These are phyloP conservation scores for Fusarium sp. DNA, from an alignment of 2,329 filamentous ascomycete genomes.

Conservation along the genomic window DNA sequence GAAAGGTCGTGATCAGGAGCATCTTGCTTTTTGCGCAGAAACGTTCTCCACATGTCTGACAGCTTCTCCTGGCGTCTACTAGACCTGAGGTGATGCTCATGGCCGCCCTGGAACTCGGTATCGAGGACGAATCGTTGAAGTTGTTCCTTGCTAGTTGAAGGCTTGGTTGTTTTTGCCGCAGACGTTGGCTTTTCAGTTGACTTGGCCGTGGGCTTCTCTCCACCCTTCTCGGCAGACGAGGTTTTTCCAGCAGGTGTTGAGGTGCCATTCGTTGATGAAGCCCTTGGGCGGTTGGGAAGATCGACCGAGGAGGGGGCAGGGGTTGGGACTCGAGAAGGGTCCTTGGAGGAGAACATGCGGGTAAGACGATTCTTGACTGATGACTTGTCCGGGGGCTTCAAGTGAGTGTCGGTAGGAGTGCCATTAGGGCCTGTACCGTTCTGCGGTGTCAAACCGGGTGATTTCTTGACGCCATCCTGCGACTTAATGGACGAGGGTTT, in stretches of 20 bases:
- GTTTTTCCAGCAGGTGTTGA: slow-evolving; percentile 55
- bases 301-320: slow-evolving; percentile 50
- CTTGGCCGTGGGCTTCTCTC: slow-evolving; percentile 35
- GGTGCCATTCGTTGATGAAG: slow-evolving; percentile 47
- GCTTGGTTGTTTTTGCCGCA: slow-evolving; percentile 44
- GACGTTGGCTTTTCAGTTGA: slow-evolving; percentile 42
- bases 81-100: slow-evolving; percentile 88
- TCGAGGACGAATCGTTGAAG: slow-evolving; percentile 61
- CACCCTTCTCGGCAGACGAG: slow-evolving; percentile 53
- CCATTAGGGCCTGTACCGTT: slow-evolving; percentile 50
- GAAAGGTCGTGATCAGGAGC: slow-evolving; percentile 81
- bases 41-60: slow-evolving; percentile 85
- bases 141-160: slow-evolving; percentile 47
- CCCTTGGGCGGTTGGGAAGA: slow-evolving; percentile 46
- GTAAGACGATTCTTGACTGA: slow-evolving; percentile 70
- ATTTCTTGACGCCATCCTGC: slow-evolving; percentile 53
- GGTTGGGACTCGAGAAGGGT: slow-evolving; percentile 49
- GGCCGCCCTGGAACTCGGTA: slow-evolving; percentile 68
- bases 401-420: slow-evolving; percentile 29
- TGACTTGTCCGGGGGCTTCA: slow-evolving; percentile 57
- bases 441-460: slow-evolving; percentile 52
- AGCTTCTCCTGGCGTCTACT: slow-evolving; percentile 94
- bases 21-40: slow-evolving; percentile 85
- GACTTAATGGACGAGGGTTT: slow-evolving; percentile 61
- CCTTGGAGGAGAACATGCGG: slow-evolving; percentile 70